Evolutionary conservation across 441 rosid genomes (phyloP).

Genomic region (Mallotus repandus): DNA sequence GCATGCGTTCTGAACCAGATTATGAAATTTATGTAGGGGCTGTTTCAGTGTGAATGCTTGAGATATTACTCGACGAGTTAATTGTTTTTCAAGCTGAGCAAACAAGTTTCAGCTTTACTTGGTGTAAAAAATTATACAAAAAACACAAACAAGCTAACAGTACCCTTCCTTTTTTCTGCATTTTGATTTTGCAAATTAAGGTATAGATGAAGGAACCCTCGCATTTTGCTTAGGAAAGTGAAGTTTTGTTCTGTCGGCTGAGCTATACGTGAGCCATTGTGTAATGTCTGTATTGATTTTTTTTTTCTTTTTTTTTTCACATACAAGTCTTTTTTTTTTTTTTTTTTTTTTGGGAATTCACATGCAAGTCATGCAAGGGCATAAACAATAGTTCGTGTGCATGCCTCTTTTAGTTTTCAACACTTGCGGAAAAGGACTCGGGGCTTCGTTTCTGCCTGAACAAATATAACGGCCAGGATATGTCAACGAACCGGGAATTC

Average conservation of each 20-base stretch:
- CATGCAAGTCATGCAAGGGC: background rate
- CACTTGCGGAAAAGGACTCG: background rate
- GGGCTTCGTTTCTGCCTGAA: background rate
- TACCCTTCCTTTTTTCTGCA: background rate
- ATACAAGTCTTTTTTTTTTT: too few species aligned
- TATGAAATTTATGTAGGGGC: background rate
- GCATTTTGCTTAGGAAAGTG: too few species aligned
- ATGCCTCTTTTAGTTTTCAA: background rate
- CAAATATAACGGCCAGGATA: background rate
- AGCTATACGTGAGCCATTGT: background rate
- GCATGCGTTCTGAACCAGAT: background rate
- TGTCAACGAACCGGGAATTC: background rate
- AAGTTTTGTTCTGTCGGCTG: too few species aligned
- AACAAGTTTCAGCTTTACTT: slow-evolving; percentile 4
- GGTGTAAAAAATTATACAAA: background rate
- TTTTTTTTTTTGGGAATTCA: too few species aligned
- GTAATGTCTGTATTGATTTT: background rate
- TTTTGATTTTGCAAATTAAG: background rate
- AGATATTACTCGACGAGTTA: background rate
- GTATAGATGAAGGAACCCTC: background rate
- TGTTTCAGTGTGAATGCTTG: background rate
- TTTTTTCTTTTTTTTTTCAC: background rate
- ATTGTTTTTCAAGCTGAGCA: slow-evolving; percentile 15
- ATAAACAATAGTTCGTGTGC: background rate
- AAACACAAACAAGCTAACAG: background rate